Percentiles rank a stretch among this genome's conserved stretches.
These are phyloP conservation scores for Takashimella koratensis DNA, from an alignment of 1,284 basidiomycete genomes.

Conservation along the genomic window DNA sequence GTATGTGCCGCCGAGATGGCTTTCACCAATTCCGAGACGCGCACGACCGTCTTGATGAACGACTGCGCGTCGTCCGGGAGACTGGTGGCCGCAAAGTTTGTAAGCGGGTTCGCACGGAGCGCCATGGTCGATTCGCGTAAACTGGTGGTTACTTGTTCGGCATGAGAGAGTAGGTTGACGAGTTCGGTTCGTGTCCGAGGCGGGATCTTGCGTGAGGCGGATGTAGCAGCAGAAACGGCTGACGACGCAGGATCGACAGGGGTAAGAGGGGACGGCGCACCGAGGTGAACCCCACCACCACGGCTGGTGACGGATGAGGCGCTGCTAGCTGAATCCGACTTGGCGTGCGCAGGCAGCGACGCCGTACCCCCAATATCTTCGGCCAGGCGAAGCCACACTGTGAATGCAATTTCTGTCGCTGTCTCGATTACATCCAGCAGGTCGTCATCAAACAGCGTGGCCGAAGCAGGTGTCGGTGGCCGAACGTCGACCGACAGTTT, in stretches of 20 bases:
- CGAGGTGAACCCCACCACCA: background rate
- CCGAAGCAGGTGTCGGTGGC: slow-evolving; percentile 45
- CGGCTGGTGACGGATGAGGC: background rate
- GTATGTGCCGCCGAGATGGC: slow-evolving; percentile 43
- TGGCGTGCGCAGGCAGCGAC: slow-evolving; percentile 6
- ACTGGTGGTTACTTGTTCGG: slow-evolving; percentile 39
- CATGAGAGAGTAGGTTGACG: slow-evolving; percentile 34
- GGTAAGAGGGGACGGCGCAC: background rate
- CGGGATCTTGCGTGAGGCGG: slow-evolving; percentile 20
- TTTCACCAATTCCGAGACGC: slow-evolving; percentile 49
- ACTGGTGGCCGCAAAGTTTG: slow-evolving; percentile 24
- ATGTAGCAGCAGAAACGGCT: background rate
- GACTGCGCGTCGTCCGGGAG: slow-evolving; percentile 37
- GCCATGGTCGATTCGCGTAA: slow-evolving; percentile 40
- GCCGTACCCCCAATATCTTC: slow-evolving; percentile 45
- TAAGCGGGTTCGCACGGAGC: slow-evolving; percentile 35
- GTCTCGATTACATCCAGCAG: slow-evolving; percentile 51
- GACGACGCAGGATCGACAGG: background rate
- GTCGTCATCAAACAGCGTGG: slow-evolving; percentile 50
- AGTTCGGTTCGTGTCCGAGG: slow-evolving; percentile 39
- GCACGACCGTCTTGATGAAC: slow-evolving; percentile 50
- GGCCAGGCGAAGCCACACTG: slow-evolving; percentile 51
- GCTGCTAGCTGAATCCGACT: slow-evolving; percentile 18
- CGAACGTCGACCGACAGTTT: slow-evolving; percentile 44
- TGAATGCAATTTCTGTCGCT: slow-evolving; percentile 50